Conservation (phyloP, 805 yeast species). For the Wickerhamiella vanderwaltii region DNA sequence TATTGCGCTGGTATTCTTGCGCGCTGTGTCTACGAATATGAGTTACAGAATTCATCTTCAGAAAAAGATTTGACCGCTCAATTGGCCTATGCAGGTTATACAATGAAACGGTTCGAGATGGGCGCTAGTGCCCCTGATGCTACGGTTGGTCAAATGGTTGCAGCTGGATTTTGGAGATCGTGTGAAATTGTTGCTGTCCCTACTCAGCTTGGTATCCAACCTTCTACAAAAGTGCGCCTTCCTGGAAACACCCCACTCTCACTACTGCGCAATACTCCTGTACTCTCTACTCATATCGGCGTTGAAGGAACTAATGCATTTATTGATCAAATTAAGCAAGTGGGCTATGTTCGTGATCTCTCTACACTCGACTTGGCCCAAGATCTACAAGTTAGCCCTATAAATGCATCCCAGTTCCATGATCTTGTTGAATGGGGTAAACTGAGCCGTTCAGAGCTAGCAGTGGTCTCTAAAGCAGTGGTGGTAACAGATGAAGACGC, state of each 20-base stretch:
- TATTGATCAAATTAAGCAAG: constrained; percentile 20
- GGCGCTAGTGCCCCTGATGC: constrained; percentile 29
- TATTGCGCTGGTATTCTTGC: constrained; percentile 30
- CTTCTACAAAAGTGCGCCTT: constrained; percentile 24
- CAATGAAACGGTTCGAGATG: constrained; percentile 25
- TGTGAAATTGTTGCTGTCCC: constrained; percentile 24
- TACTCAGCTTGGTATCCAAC: constrained; percentile 25
- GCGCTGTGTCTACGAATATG: constrained; percentile 28
- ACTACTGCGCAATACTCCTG: constrained; percentile 20
- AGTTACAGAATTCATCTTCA: constrained; percentile 19
- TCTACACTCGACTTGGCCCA: constrained; percentile 15
- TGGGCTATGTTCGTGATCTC: constrained; percentile 21
- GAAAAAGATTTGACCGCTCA: constrained; percentile 4
- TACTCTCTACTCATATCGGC: no score
- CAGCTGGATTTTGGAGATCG: constrained; percentile 30
- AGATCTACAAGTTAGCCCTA: constrained; percentile 25
- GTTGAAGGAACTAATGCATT: constrained; percentile 18
- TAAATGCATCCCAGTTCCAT: constrained; percentile 17
- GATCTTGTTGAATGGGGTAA: constrained; percentile 25
- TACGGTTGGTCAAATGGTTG: constrained; percentile 26
- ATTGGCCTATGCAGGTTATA: constrained; percentile 20
- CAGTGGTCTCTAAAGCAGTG: neutral
- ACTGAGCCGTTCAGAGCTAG: neutral
- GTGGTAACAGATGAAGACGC: constrained; percentile 2
- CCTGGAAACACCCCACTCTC: constrained; percentile 17